phyloP scores from a whole-genome alignment of 2,329 filamentous ascomycete species.

The Drechslerella coelobrocha region DNA sequence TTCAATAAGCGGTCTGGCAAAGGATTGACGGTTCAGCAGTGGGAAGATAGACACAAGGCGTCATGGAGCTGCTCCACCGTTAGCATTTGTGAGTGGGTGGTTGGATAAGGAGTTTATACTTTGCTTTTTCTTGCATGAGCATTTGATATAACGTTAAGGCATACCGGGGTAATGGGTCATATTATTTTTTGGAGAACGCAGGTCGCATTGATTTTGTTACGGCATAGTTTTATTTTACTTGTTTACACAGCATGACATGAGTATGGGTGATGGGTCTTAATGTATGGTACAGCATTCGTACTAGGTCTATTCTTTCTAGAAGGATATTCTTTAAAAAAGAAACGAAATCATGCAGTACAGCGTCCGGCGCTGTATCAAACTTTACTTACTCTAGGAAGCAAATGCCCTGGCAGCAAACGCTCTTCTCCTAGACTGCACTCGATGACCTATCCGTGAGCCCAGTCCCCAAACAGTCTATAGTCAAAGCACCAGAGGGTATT shows the following conservation, averaged over 20 bases:
- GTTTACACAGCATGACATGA: background rate
- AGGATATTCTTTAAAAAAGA: background rate
- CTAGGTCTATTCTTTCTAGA: slow-evolving; percentile 1
- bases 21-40: slow-evolving; percentile 21
- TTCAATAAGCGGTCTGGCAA: slow-evolving; percentile 30
- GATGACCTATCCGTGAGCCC: no score
- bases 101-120: background rate
- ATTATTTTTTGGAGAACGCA: background rate
- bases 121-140: slow-evolving; percentile 5
- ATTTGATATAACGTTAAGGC: no score
- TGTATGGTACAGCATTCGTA: slow-evolving; percentile 9
- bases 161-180: background rate
- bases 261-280: slow-evolving; percentile 25
- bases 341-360: background rate
- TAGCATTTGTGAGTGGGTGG: slow-evolving; percentile 19
- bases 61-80: slow-evolving; percentile 21
- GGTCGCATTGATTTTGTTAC: background rate
- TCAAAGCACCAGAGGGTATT: no score
- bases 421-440: no score
- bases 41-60: slow-evolving; percentile 23
- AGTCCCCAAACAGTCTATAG: no score
- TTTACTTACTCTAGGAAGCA: no score
- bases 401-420: no score
- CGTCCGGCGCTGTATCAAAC: background rate
- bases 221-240: background rate